Evolutionary conservation across 176 grass and related monocot species (phyloP).

Genomic region (Otatea glauca): DNA sequence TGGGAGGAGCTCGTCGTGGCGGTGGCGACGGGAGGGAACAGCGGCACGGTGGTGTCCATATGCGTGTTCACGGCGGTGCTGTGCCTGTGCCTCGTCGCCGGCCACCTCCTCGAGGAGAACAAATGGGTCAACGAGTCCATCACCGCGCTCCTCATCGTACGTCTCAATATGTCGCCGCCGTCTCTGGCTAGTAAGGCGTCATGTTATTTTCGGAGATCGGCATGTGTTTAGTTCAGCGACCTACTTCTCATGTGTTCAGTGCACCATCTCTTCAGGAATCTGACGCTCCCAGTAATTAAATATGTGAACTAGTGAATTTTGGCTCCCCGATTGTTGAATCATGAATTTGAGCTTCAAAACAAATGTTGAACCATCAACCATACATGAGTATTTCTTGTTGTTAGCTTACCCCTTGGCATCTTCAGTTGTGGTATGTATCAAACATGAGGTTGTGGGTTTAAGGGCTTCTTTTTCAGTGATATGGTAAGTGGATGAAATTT

Average conservation of each 20-base stretch:
- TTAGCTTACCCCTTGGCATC: too few relatives aligned
- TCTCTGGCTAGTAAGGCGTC: background rate
- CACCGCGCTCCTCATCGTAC: slow-evolving; percentile 73
- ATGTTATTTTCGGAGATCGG: background rate
- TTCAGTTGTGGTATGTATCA: too few relatives aligned
- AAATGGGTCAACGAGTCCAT: slow-evolving; percentile 85
- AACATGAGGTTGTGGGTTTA: too few relatives aligned
- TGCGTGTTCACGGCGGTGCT: slow-evolving; percentile 77
- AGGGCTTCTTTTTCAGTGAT: too few relatives aligned
- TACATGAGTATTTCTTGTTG: background rate
- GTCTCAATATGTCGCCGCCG: background rate
- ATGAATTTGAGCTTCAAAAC: background rate
- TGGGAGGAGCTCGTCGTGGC: background rate
- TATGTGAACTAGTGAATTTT: background rate
- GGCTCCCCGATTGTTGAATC: background rate
- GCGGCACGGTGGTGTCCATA: slow-evolving; percentile 67
- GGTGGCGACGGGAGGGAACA: slow-evolving; percentile 18
- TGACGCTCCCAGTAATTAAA: background rate
- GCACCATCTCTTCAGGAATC: too few relatives aligned
- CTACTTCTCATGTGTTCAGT: too few relatives aligned
- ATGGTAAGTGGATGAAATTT: too few relatives aligned
- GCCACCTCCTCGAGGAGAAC: slow-evolving; percentile 78
- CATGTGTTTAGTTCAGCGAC: too few relatives aligned
- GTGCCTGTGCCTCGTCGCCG: slow-evolving; percentile 71
- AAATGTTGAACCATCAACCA: background rate